Evolutionary conservation across 2,329 filamentous ascomycete species (phyloP), one percentile per base, ranked within the genome.

Genomic region (Chrysoporthe deuterocubensis): DNA sequence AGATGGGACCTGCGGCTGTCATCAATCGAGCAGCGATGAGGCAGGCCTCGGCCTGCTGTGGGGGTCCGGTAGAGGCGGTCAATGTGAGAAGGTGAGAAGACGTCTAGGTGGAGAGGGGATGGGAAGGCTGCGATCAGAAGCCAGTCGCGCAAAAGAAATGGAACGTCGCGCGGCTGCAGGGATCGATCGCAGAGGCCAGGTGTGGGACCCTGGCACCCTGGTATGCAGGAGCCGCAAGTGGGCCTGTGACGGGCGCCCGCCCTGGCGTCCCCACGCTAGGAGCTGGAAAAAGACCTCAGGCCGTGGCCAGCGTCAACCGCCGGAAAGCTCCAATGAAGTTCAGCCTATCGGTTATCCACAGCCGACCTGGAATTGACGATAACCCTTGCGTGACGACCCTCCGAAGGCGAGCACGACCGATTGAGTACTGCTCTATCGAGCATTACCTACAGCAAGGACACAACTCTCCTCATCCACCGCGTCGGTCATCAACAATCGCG

Each of bases 261-360:
- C 50, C 18, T 18, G 48, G 40, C n/a, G 26, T 21, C 48, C 34
- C 37, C 64, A 34, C 58, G 46, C 46, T 46, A 42, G 59, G 43
- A 58, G 26, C 62, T 65, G 65, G 65, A 64, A 68, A 69, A 67
- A 69, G 62, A 69, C 68, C 65, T 68, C 65, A 69, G 65, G 50
- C 66, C 65, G 62, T 60, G 40, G 16, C 16, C 64, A 59, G 64
- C 63, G 59, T 68, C 66, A 44, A 64, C 56, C 67, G n/a, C n/a
- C 42, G 57, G 26, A 52, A 60, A 63, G 63, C 62, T 64, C 67
- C 65, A 69, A 62, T 67, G 52, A 69, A 62, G 52, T 44, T 54
- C 48, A 26, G 64, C 44, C 58, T 43, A 63, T 67, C 50, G 66
- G 58, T 60, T 62, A 65, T 68, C 66, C 65, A 64, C 59, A n/a